Evolutionary conservation across 1,284 basidiomycete genomes (phyloP).

Genomic region (Earliella scabrosa): DNA sequence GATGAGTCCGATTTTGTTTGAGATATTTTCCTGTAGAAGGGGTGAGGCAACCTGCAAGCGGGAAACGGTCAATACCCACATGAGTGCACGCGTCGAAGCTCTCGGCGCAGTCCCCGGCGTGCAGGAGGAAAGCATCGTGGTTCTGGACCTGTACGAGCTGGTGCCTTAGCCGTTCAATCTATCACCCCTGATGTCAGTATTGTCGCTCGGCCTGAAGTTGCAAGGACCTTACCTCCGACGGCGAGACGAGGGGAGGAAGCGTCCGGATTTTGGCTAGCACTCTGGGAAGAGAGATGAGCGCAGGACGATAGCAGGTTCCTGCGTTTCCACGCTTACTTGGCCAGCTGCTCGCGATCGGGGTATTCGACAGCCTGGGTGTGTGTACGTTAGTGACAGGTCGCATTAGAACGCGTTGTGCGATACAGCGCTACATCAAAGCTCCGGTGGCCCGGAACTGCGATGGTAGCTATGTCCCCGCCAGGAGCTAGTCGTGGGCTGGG

Average conservation of each 20-base stretch:
- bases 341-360: conserved; percentile 51
- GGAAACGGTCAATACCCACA: conserved; percentile 44
- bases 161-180: conserved; percentile 88
- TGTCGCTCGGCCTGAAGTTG: not conserved
- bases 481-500: too few relatives aligned
- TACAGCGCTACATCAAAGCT: not conserved
- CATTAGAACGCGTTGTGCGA: not conserved
- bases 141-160: conserved; percentile 82
- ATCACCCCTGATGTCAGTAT: not conserved
- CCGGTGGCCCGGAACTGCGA: not conserved
- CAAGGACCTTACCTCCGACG: conserved; percentile 64
- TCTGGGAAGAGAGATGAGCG: conserved; percentile 39
- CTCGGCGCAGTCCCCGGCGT: conserved; percentile 97
- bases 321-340: conserved; percentile 39
- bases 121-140: conserved; percentile 93
- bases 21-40: conserved; percentile 78
- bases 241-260: conserved; percentile 88
- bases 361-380: conserved; percentile 54
- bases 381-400: not conserved
- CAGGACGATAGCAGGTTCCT: not conserved
- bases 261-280: conserved; percentile 77
- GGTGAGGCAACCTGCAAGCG: not conserved
- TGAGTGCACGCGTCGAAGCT: conserved; percentile 91
- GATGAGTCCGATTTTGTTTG: conserved; percentile 92
- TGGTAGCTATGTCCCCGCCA: too few relatives aligned